Evolutionary conservation across 192 early-diverging fungal species (phyloP).

Genomic region (Geranomyces michiganensis): DNA sequence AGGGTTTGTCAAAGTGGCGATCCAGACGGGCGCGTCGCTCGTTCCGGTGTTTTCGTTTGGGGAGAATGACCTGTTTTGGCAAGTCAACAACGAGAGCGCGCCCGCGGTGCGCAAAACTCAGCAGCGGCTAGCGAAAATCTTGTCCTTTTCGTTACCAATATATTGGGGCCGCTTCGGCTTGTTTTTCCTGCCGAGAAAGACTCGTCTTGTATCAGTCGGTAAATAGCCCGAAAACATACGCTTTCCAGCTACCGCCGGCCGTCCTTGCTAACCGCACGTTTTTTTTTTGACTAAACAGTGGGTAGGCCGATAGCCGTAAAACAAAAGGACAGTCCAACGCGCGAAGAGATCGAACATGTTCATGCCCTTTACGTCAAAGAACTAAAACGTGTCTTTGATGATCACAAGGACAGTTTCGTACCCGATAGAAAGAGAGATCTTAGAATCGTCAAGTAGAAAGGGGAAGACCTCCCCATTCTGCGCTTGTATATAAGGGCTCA

Average conservation of each 20-base stretch:
- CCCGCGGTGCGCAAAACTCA: constrained; percentile 15
- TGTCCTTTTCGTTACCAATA: constrained; percentile 23
- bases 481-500: too few species aligned
- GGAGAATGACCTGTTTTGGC: constrained; percentile 58
- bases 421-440: constrained; percentile 29
- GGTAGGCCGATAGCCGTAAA: constrained; percentile 36
- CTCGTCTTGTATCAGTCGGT: constrained; percentile 21
- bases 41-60: constrained; percentile 88
- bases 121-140: constrained; percentile 5
- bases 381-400: constrained; percentile 31
- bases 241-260: neutral
- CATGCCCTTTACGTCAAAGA: constrained; percentile 28
- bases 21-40: constrained; percentile 76
- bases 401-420: constrained; percentile 33
- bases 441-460: constrained; percentile 25
- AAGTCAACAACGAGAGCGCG: constrained; percentile 17
- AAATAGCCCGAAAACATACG: neutral
- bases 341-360: constrained; percentile 33
- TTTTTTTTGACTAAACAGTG: constrained; percentile 2
- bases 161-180: constrained; percentile 10
- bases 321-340: constrained; percentile 28
- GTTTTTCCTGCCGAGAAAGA: constrained; percentile 17
- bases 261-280: neutral
- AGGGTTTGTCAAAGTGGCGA: constrained; percentile 83
- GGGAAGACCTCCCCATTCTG: too few species aligned